Base-by-base conservation (phyloP, 2,329 filamentous ascomycete genomes). In the Fusarium sp. region DNA sequence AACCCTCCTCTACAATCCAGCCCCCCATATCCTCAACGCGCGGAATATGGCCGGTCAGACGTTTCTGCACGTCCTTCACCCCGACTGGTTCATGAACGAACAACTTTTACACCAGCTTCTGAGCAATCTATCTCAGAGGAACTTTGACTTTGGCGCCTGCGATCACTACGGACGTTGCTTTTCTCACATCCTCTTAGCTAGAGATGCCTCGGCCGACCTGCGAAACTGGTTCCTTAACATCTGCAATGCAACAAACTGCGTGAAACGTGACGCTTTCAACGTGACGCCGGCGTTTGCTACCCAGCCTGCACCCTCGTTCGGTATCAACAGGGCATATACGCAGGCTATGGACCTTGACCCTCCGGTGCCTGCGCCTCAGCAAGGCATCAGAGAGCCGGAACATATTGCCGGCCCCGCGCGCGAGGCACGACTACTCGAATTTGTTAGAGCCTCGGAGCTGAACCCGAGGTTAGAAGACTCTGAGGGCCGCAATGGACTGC, bases 111-210 rank as follows among this genome's bases (percentile, higher is more conserved):
- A 46, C 0, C 61, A 74, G 4, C 64, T 85, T 11, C 48, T 79
- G 7, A 50, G 66, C 2, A 52, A 64, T 1, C 54, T 80, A 2
- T 41, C 43, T 0, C 34, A 46, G 2, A 69, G 62, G 23, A 51
- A 72, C 9, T 76, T 82, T 23, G 71, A 79, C 53, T 54, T 86
- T 30, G 77, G 78, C 18, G 71, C 75, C 2, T 76, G 77, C 13
- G 87, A 89, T 66, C 74, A 81, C 39, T 89, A 87, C 65, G 87
- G 87, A 1, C 85, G 87, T 40, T 88, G 81, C 6, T 81, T 86
- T 46, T 86, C 87, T 31, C 87, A 89, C 68, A 75, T 82, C 4
- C 75, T 86, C 0, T 58, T 72, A 73, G 76, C 44, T 58, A 60
- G 75, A 75, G 46, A 75, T 74, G 13, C 78, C 77, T 28, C 75